phyloP scores from a whole-genome alignment of 345 rosid species.

The Linum trigynum region DNA sequence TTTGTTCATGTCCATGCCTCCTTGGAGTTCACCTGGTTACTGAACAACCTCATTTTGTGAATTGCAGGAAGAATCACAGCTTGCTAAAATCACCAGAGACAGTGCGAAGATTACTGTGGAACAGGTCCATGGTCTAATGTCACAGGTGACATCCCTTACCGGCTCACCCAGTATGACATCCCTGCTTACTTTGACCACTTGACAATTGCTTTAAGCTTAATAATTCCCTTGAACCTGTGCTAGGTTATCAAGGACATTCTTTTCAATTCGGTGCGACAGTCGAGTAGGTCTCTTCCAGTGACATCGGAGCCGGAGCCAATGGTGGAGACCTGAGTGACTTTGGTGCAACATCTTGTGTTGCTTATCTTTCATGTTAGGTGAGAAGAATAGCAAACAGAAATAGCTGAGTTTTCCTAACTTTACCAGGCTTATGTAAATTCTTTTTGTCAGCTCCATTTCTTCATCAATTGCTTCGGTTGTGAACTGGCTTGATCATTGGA shows the following conservation, averaged over 20 bases:
- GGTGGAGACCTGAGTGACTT: conserved; percentile 57
- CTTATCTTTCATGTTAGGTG: not conserved
- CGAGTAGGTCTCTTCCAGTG: conserved; percentile 42
- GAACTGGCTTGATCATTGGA: too few species aligned
- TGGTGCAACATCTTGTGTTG: not conserved
- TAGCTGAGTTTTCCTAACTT: too few species aligned
- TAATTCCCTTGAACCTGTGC: not conserved
- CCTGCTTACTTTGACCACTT: not conserved
- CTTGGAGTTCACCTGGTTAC: not conserved
- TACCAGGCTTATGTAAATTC: too few species aligned
- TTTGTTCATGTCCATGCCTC: too few species aligned
- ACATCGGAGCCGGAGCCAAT: conserved; percentile 83
- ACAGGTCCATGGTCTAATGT: conserved; percentile 97
- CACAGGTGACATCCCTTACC: conserved; percentile 54
- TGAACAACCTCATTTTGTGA: not conserved
- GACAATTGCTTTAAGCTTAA: not conserved
- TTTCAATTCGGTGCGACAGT: conserved; percentile 71
- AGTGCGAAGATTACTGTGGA: conserved; percentile 95
- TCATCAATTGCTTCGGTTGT: too few species aligned
- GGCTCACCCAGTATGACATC: conserved; percentile 5
- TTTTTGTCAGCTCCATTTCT: too few species aligned
- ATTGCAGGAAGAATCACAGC: conserved; percentile 90
- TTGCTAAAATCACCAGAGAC: conserved; percentile 94
- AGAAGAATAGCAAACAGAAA: too few species aligned
- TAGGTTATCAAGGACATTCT: conserved; percentile 95